These are phyloP conservation scores for Ogataea salicorniae DNA, from an alignment of 805 yeast genomes.

Conservation along the genomic window DNA sequence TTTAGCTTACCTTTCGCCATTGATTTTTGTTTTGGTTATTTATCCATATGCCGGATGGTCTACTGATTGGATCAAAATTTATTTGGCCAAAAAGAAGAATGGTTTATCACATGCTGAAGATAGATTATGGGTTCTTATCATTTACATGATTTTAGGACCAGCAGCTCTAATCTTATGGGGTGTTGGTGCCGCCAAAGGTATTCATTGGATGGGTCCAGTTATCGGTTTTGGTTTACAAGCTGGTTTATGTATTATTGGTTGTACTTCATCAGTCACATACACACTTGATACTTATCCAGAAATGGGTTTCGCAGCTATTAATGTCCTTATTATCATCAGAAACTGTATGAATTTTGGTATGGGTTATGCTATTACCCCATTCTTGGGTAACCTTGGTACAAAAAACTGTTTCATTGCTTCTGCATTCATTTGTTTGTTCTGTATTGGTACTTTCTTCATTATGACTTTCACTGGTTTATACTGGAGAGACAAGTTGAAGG, in stretches of 20 bases:
- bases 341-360: slow-evolving; percentile 56
- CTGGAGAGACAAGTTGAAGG: slow-evolving; percentile 33
- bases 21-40: slow-evolving; percentile 40
- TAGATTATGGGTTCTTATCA: no score
- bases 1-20: slow-evolving; percentile 48
- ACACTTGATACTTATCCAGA: slow-evolving; percentile 53
- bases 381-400: slow-evolving; percentile 47
- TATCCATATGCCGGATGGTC: slow-evolving; percentile 28
- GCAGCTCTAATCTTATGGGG: no score
- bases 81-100: no score
- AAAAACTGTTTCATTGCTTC: slow-evolving; percentile 54
- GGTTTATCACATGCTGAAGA: no score
- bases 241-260: slow-evolving; percentile 49
- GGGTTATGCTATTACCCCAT: slow-evolving; percentile 56
- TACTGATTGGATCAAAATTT: no score
- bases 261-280: slow-evolving; percentile 48
- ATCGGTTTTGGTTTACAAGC: slow-evolving; percentile 53
- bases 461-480: slow-evolving; percentile 33
- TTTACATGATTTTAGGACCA: no score
- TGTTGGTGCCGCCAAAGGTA: no score
- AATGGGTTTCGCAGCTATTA: slow-evolving; percentile 48
- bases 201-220: slow-evolving; percentile 17
- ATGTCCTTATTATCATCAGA: slow-evolving; percentile 50
- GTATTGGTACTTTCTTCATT: slow-evolving; percentile 40
- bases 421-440: slow-evolving; percentile 45